These are phyloP conservation scores for Diaporthe nobilis DNA, from an alignment of 2,329 filamentous ascomycete species.

Conservation along the genomic window DNA sequence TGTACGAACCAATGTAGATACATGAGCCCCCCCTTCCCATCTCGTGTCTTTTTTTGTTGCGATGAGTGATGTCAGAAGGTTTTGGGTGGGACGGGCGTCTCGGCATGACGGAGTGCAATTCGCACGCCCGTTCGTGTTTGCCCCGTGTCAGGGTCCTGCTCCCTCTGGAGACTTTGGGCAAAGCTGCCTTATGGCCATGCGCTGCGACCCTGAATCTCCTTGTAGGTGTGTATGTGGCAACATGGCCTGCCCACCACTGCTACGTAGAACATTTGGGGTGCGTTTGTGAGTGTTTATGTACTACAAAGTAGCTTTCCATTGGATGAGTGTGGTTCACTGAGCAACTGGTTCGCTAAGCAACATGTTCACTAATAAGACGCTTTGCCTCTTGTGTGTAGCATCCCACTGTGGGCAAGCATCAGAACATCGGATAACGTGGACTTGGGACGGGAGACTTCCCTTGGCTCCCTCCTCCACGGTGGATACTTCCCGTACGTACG, in stretches of 20 bases:
- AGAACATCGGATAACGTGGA: background rate
- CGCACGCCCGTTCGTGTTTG: background rate
- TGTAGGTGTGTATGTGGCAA: background rate
- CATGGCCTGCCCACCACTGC: no score
- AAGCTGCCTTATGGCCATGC: constrained; percentile 1
- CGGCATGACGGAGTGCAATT: constrained; percentile 4
- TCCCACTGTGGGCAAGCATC: background rate
- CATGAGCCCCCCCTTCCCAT: background rate
- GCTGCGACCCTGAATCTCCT: constrained; percentile 17
- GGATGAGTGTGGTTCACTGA: background rate
- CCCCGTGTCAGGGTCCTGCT: constrained; percentile 9
- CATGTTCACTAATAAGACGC: background rate
- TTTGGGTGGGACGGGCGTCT: background rate
- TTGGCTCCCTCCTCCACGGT: constrained; percentile 11
- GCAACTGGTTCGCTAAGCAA: constrained; percentile 9
- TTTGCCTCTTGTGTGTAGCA: background rate
- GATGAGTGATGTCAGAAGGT: background rate
- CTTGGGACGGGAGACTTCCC: constrained; percentile 16
- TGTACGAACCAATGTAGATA: background rate
- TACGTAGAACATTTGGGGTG: background rate
- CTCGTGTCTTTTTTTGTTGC: constrained; percentile 4
- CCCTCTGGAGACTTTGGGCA: background rate
- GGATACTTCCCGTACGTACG: background rate
- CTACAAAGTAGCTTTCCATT: background rate
- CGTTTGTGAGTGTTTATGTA: background rate